Evolutionary conservation across 805 yeast genomes (phyloP).

Genomic region (Naumovozyma dairenensis): DNA sequence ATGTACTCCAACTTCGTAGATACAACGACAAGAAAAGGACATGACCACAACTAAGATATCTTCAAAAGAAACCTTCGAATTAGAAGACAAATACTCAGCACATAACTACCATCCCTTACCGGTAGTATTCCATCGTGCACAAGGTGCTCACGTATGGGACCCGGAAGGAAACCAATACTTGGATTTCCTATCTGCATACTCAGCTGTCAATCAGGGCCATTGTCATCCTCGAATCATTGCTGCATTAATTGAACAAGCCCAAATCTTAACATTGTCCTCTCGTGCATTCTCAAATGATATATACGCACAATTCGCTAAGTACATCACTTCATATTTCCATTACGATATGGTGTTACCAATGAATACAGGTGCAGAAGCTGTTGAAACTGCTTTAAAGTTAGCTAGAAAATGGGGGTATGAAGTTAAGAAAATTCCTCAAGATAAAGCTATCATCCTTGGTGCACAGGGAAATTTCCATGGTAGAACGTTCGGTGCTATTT

Average conservation of each 20-base stretch:
- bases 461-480: slow-evolving; percentile 94
- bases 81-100: slow-evolving; percentile 78
- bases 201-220: slow-evolving; percentile 97
- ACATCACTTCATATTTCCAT: slow-evolving; percentile 75
- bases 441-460: slow-evolving; percentile 79
- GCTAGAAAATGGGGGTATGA: slow-evolving; percentile 97
- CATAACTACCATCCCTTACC: slow-evolving; percentile 97
- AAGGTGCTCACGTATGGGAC: slow-evolving; percentile 94
- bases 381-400: slow-evolving; percentile 84
- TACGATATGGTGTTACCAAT: slow-evolving; percentile 92
- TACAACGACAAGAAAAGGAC: too few species aligned
- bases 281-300: slow-evolving; percentile 88
- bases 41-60: too few species aligned
- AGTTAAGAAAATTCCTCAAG: slow-evolving; percentile 70
- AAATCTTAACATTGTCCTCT: slow-evolving; percentile 72
- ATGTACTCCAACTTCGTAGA: too few species aligned
- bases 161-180: slow-evolving; percentile 93
- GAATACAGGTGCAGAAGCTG: slow-evolving; percentile 99
- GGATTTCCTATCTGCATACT: slow-evolving; percentile 88
- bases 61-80: slow-evolving; percentile 52
- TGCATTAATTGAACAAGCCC: slow-evolving; percentile 83
- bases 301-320: slow-evolving; percentile 80
- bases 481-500: slow-evolving; percentile 87
- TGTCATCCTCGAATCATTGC: slow-evolving; percentile 87
- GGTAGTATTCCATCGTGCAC: slow-evolving; percentile 78